These are phyloP conservation scores for Myxozyma neglecta DNA, from an alignment of 805 yeast species.

Conservation along the genomic window DNA sequence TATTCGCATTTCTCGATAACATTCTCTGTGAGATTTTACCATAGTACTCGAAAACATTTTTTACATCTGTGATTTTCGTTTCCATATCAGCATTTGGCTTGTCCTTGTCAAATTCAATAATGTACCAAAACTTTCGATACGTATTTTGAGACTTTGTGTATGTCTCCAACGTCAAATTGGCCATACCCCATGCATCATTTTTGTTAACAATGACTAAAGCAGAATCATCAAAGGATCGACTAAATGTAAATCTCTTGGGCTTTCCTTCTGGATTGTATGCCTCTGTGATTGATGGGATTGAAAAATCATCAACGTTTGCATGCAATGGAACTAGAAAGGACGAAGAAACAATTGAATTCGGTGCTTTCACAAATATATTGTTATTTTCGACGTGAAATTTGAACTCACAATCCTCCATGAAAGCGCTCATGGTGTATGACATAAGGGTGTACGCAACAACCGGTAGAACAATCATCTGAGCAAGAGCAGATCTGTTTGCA, in stretches of 20 bases:
- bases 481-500: not conserved
- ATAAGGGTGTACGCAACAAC: not conserved
- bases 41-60: not conserved
- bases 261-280: not conserved
- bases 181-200: constrained; percentile 19
- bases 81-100: not conserved
- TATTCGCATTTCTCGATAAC: not conserved
- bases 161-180: constrained; percentile 12
- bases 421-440: not conserved
- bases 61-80: not conserved
- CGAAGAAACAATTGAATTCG: not conserved
- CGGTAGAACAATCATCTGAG: not conserved
- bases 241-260: not conserved
- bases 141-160: not conserved
- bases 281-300: not conserved
- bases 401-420: not conserved
- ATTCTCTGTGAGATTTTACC: not conserved
- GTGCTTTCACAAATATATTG: constrained; percentile 4
- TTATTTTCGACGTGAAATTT: constrained; percentile 1
- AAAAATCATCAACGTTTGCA: not conserved
- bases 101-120: constrained; percentile 2
- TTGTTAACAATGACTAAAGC: constrained; percentile 4
- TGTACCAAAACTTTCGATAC: constrained; percentile 11
- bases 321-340: not conserved
- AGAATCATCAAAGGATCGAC: not conserved